Evolutionary conservation across 176 grass and related monocot species (phyloP).

Genomic region (Avena atlantica): DNA sequence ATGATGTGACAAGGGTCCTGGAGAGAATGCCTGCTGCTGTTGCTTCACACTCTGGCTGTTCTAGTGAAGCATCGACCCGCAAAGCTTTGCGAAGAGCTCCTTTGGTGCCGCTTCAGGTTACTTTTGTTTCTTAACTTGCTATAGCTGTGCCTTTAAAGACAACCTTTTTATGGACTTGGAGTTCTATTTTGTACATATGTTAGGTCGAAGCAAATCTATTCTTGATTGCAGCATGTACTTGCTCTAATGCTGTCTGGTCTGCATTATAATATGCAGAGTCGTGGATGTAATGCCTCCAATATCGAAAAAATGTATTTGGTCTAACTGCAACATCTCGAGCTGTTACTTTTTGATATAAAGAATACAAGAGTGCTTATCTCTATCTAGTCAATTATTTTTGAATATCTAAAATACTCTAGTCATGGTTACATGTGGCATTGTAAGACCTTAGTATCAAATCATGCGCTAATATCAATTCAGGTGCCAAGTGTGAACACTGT

Average conservation of each 20-base stretch:
- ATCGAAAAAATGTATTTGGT: background rate
- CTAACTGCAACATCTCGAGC: background rate
- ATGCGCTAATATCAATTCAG: conserved; percentile 3
- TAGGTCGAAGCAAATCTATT: background rate
- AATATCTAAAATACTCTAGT: background rate
- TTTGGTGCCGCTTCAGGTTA: conserved; percentile 73
- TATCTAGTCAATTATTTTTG: background rate
- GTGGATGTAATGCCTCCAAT: background rate
- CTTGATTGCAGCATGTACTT: conserved; percentile 5
- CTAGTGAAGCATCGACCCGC: conserved; percentile 31
- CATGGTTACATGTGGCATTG: background rate
- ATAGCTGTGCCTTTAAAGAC: background rate
- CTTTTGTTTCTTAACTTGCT: conserved; percentile 39
- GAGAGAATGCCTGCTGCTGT: conserved; percentile 66
- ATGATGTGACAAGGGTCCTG: conserved; percentile 93
- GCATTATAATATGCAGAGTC: background rate
- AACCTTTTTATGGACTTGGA: conserved; percentile 8
- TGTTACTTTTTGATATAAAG: background rate
- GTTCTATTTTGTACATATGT: background rate
- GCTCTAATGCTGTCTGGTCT: background rate
- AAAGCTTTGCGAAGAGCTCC: conserved; percentile 51
- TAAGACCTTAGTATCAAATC: conserved; percentile 1
- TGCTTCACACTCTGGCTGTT: conserved; percentile 28
- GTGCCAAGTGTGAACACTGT: conserved; percentile 1
- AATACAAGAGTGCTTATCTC: background rate